Evolutionary conservation across 371 early-diverging fungal species (phyloP).

Genomic region (Mortierella sp.): DNA sequence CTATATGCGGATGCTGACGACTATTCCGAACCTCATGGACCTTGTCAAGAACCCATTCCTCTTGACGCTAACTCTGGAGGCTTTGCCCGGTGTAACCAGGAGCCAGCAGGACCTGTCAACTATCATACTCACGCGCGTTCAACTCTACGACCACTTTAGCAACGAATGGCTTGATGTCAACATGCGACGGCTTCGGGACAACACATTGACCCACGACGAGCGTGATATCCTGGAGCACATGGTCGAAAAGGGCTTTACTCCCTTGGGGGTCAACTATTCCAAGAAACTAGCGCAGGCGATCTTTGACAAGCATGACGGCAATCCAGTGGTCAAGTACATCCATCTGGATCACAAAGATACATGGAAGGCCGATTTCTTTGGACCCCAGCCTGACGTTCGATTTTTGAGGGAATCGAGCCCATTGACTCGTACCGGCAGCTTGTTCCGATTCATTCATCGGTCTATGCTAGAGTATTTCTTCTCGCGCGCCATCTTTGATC

Average conservation of each 20-base stretch:
- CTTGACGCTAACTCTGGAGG: neutral
- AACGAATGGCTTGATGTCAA: constrained; percentile 15
- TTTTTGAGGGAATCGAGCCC: neutral
- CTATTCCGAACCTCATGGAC: neutral
- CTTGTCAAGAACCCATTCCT: constrained; percentile 13
- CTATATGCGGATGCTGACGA: neutral
- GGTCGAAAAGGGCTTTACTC: neutral
- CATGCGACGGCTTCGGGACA: neutral
- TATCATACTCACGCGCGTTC: neutral
- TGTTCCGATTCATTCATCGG: constrained; percentile 3
- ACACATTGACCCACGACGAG: neutral
- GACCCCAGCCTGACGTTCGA: neutral
- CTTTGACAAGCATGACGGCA: neutral
- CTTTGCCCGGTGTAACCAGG: neutral
- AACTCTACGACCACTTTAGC: constrained; percentile 3
- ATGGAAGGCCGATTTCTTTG: neutral
- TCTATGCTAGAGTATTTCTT: constrained; percentile 5
- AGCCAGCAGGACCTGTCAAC: neutral
- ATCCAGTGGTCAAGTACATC: neutral
- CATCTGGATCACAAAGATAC: neutral
- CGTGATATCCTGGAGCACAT: neutral
- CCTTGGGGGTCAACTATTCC: neutral
- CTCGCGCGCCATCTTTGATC: neutral
- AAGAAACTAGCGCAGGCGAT: neutral
- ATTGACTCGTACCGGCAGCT: neutral